phyloP scores from a whole-genome alignment of 306 rosid genomes.

The Dryas octopetala region DNA sequence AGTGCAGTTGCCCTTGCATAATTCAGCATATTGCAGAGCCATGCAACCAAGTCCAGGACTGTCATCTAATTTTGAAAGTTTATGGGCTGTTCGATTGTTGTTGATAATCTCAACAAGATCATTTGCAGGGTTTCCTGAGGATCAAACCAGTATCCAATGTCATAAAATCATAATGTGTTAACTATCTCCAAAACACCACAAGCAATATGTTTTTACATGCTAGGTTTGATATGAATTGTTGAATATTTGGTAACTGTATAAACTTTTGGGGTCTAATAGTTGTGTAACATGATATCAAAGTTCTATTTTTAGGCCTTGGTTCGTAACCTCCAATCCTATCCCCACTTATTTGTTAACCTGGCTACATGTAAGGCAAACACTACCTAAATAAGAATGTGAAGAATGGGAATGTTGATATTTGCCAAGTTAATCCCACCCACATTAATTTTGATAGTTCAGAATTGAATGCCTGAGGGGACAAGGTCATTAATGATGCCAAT shows the following conservation, averaged over 20 bases:
- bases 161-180: background rate
- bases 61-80: constrained; percentile 57
- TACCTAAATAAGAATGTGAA: background rate
- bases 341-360: too few relatives aligned
- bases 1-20: constrained; percentile 78
- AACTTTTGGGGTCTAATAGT: too few relatives aligned
- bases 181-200: background rate
- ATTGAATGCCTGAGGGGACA: background rate
- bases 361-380: background rate
- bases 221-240: too few relatives aligned
- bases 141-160: constrained; percentile 17
- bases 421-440: background rate
- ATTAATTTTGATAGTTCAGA: background rate
- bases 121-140: constrained; percentile 80
- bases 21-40: constrained; percentile 77
- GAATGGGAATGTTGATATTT: background rate
- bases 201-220: background rate
- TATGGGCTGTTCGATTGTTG: constrained; percentile 66
- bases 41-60: constrained; percentile 93
- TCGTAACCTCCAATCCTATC: too few relatives aligned
- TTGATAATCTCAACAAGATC: constrained; percentile 77
- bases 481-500: background rate
- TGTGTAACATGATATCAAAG: too few relatives aligned
- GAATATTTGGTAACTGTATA: too few relatives aligned
- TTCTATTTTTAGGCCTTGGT: too few relatives aligned